A percentile compares a stretch with the other conserved stretches of the same genome.
Conservation (phyloP, 176 grass and related monocot genomes). For the Thinopyrum elongatum region DNA sequence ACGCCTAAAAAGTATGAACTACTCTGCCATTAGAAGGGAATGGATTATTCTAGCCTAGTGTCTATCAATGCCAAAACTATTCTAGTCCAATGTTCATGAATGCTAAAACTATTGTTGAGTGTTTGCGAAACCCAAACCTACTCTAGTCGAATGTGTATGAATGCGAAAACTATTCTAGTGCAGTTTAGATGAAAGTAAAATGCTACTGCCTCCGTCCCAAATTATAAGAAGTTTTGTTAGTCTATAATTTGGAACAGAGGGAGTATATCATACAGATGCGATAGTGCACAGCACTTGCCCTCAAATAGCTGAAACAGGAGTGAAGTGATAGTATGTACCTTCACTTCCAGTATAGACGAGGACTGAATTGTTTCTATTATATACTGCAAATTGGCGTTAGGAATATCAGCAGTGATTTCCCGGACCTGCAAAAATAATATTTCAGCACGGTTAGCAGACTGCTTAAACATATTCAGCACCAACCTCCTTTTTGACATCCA, state of each 20-base stretch:
- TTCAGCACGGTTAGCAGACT: not conserved
- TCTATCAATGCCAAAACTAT: not conserved
- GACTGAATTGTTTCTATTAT: constrained; percentile 53
- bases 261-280: not conserved
- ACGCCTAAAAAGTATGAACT: not conserved
- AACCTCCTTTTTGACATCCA: not conserved
- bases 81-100: not conserved
- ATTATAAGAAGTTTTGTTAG: no score
- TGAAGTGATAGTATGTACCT: constrained; percentile 31
- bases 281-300: not conserved
- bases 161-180: not conserved
- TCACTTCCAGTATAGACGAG: constrained; percentile 54
- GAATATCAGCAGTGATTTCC: constrained; percentile 34
- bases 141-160: not conserved
- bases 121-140: no score
- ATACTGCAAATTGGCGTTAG: constrained; percentile 47
- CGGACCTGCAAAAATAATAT: constrained; percentile 43
- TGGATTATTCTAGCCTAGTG: not conserved
- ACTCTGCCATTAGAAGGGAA: not conserved
- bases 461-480: not conserved
- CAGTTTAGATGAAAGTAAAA: not conserved
- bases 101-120: no score
- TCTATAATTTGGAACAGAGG: no score
- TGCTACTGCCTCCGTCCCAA: no score
- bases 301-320: constrained; percentile 13